Evolutionary conservation across 2,329 filamentous ascomycete species (phyloP).

Genomic region (Penicillium fuscoglaucum): DNA sequence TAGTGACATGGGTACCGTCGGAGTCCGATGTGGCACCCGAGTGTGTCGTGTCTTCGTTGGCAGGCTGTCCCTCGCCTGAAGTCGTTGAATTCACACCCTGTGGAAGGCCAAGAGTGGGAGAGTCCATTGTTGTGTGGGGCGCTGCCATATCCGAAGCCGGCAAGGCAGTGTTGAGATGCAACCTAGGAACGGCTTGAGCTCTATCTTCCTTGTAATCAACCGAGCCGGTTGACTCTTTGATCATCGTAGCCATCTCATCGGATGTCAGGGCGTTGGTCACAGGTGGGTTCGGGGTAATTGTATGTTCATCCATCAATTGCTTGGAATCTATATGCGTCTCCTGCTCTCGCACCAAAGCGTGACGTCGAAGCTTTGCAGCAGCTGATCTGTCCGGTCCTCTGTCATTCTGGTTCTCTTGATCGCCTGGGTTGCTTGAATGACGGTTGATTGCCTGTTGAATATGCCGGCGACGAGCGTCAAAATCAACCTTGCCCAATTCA

Average conservation of each 20-base stretch:
- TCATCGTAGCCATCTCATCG: conserved; percentile 27
- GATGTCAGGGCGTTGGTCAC: conserved; percentile 8
- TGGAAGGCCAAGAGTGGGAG: conserved; percentile 45
- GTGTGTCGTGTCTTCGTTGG: conserved; percentile 17
- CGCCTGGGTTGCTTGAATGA: conserved; percentile 58
- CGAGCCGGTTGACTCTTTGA: conserved; percentile 19
- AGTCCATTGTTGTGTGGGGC: conserved; percentile 40
- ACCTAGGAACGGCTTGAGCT: conserved; percentile 21
- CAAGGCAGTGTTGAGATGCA: conserved; percentile 31
- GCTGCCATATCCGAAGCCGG: conserved; percentile 15
- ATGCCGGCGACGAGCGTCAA: conserved; percentile 75
- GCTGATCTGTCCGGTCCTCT: conserved; percentile 56
- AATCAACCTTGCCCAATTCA: conserved; percentile 76
- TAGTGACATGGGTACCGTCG: conserved; percentile 60
- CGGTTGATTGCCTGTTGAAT: conserved; percentile 79
- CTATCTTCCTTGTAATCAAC: conserved; percentile 16
- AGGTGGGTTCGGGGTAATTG: conserved; percentile 4
- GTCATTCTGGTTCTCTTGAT: conserved; percentile 60
- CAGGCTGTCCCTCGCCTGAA: conserved; percentile 4
- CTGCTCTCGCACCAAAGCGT: conserved; percentile 49
- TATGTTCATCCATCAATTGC: conserved; percentile 25
- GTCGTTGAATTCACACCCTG: conserved; percentile 13
- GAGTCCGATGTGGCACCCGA: conserved; percentile 59
- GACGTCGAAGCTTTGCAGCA: conserved; percentile 53
- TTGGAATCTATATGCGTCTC: conserved; percentile 39